phyloP scores from a whole-genome alignment of 2,329 filamentous ascomycete genomes.

The Ampelomyces quisqualis region DNA sequence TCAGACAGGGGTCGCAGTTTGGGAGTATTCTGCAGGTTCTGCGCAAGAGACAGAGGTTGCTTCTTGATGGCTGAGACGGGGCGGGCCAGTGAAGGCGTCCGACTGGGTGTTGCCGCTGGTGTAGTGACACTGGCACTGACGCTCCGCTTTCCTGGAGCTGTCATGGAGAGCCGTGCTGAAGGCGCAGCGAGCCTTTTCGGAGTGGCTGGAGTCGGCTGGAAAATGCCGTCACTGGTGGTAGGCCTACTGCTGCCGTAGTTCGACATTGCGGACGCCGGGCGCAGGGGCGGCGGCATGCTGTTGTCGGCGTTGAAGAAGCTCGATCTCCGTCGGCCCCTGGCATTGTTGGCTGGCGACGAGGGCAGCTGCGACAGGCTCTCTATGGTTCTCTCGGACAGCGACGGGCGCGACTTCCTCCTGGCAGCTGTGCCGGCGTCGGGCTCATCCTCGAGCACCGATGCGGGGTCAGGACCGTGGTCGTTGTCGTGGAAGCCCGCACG shows the following conservation, averaged over 20 bases:
- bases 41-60: slow-evolving; percentile 26
- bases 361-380: slow-evolving; percentile 79
- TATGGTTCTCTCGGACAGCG: slow-evolving; percentile 79
- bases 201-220: slow-evolving; percentile 32
- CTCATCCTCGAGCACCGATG: slow-evolving; percentile 10
- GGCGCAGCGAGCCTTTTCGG: slow-evolving; percentile 24
- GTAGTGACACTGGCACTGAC: slow-evolving; percentile 33
- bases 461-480: slow-evolving; percentile 24
- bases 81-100: slow-evolving; percentile 35
- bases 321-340: slow-evolving; percentile 64
- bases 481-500: slow-evolving; percentile 39
- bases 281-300: slow-evolving; percentile 61
- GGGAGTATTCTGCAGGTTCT: slow-evolving; percentile 30
- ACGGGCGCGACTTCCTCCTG: slow-evolving; percentile 51
- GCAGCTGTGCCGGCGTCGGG: slow-evolving; percentile 17
- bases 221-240: slow-evolving; percentile 48
- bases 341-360: slow-evolving; percentile 64
- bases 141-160: slow-evolving; percentile 40
- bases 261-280: slow-evolving; percentile 63
- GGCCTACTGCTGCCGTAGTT: slow-evolving; percentile 53
- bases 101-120: slow-evolving; percentile 35
- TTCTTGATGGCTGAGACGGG: slow-evolving; percentile 36
- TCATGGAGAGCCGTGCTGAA: slow-evolving; percentile 34
- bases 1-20: slow-evolving; percentile 35
- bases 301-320: slow-evolving; percentile 71